These are phyloP conservation scores for Camelina hispida DNA, from an alignment of 345 rosid genomes.

Conservation along the genomic window DNA sequence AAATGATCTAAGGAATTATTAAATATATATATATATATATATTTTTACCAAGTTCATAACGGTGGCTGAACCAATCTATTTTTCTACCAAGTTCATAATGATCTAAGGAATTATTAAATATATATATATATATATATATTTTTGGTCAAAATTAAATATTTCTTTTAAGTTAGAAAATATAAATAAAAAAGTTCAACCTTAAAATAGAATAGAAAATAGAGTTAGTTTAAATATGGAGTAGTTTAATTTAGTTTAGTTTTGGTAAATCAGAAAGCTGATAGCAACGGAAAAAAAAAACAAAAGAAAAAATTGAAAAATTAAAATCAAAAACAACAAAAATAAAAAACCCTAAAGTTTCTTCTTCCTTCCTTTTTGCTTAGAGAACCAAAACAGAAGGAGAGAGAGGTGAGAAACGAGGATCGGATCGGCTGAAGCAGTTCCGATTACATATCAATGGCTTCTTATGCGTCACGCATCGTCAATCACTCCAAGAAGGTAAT, in stretches of 20 bases:
- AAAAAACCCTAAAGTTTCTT: slow-evolving; percentile 30
- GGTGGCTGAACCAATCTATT: no score
- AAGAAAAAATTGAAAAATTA: not conserved
- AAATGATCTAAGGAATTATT: no score
- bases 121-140: no score
- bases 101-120: no score
- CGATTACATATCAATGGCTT: slow-evolving; percentile 49
- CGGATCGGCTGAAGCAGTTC: slow-evolving; percentile 39
- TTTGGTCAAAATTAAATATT: no score
- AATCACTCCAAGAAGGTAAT: slow-evolving; percentile 64
- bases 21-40: no score
- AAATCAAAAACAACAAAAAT: not conserved
- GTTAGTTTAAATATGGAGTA: no score
- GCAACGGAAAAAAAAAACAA: not conserved
- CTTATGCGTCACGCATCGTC: slow-evolving; percentile 60
- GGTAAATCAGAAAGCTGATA: slow-evolving; percentile 29
- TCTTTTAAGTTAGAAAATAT: no score
- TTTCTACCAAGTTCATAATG: no score
- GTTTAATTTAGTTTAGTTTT: not conserved
- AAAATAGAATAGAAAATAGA: no score
- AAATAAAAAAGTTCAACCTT: no score
- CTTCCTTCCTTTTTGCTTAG: slow-evolving; percentile 20
- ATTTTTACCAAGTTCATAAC: no score
- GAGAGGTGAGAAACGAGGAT: slow-evolving; percentile 16
- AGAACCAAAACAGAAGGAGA: slow-evolving; percentile 8